Conservation (phyloP, 2,329 filamentous ascomycete genomes). For the Byssochlamys sp. region DNA sequence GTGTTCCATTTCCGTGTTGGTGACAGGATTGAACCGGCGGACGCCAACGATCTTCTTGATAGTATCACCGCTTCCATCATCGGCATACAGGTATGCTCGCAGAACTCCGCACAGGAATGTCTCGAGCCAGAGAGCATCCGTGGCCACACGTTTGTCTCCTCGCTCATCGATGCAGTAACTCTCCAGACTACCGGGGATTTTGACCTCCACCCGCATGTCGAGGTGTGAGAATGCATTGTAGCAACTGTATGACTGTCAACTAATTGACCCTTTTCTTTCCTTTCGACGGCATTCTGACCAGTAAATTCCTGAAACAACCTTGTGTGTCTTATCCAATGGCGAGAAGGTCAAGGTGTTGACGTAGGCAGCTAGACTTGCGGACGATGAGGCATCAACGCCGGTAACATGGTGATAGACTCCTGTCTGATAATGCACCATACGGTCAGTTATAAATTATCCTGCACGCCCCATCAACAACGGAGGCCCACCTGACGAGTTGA, state of each 20-base stretch:
- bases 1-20: slow-evolving; percentile 95
- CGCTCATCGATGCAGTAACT: slow-evolving; percentile 96
- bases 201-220: slow-evolving; percentile 97
- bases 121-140: slow-evolving; percentile 91
- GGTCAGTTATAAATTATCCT: neutral
- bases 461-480: neutral
- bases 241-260: slow-evolving; percentile 46
- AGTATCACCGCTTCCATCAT: slow-evolving; percentile 85
- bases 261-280: neutral
- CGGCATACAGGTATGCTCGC: slow-evolving; percentile 89
- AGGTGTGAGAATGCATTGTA: slow-evolving; percentile 98
- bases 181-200: slow-evolving; percentile 90
- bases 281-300: slow-evolving; percentile 47
- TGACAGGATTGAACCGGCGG: slow-evolving; percentile 90
- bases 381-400: slow-evolving; percentile 92
- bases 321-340: slow-evolving; percentile 71
- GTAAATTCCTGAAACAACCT: slow-evolving; percentile 88
- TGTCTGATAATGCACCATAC: slow-evolving; percentile 44
- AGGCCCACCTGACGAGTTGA: slow-evolving; percentile 45
- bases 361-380: slow-evolving; percentile 90
- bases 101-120: slow-evolving; percentile 93
- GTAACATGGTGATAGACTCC: slow-evolving; percentile 98
- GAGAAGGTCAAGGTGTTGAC: slow-evolving; percentile 95
- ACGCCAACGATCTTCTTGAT: slow-evolving; percentile 98
- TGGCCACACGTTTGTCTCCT: slow-evolving; percentile 85